Percentiles rank a stretch among this genome's conserved stretches.
Evolutionary conservation across 129 eudicot species (phyloP).

Genomic region (Arctium lappa): DNA sequence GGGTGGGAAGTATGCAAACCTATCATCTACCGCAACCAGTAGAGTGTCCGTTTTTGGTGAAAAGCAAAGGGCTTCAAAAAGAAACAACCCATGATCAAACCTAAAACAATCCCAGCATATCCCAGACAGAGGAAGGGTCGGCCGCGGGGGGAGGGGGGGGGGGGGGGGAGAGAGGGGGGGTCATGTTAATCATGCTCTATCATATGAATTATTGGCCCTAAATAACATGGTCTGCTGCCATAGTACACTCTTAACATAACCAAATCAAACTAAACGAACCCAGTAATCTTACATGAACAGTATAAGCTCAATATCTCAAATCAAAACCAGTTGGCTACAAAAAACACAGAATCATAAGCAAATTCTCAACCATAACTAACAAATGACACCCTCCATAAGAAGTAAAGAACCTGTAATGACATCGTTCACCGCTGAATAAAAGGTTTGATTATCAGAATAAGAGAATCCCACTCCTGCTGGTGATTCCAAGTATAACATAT

Average conservation of each 20-base stretch:
- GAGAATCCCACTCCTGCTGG: slow-evolving; percentile 98
- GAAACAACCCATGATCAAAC: too few species aligned
- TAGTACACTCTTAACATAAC: background rate
- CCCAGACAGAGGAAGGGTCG: too few species aligned
- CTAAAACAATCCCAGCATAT: too few species aligned
- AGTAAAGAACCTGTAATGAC: slow-evolving; percentile 54
- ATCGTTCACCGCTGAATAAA: slow-evolving; percentile 48
- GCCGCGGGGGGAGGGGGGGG: too few species aligned
- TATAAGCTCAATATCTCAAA: background rate
- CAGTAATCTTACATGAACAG: background rate
- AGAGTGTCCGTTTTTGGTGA: too few species aligned
- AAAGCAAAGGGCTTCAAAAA: too few species aligned
- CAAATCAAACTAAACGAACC: background rate
- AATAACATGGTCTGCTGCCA: background rate
- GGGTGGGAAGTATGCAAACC: too few species aligned
- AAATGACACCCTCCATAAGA: background rate
- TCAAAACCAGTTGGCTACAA: background rate
- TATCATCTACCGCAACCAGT: too few species aligned
- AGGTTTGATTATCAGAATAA: slow-evolving; percentile 50
- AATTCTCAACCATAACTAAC: background rate
- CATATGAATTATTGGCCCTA: background rate
- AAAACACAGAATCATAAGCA: background rate
- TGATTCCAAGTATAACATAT: slow-evolving; percentile 84
- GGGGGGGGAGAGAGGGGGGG: too few species aligned
- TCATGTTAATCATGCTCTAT: too few species aligned